Percentiles rank a stretch among this genome's conserved stretches.
These are phyloP conservation scores for Penicillium sp. DNA, from an alignment of 2,329 filamentous ascomycete species.

Conservation along the genomic window DNA sequence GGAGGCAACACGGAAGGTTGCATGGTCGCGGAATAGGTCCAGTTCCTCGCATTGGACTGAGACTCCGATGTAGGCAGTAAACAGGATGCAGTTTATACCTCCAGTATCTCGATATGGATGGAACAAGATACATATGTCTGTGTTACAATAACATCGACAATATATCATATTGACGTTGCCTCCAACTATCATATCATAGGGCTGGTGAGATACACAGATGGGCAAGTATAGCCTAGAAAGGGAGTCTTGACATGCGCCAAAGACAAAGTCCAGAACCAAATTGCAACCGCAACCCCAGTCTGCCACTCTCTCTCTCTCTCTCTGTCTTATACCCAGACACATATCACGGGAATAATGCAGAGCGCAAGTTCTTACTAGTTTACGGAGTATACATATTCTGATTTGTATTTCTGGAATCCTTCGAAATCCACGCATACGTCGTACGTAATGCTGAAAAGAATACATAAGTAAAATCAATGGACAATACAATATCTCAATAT, in stretches of 20 bases:
- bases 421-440: background rate
- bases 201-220: background rate
- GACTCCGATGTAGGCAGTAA: background rate
- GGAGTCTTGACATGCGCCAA: slow-evolving; percentile 1
- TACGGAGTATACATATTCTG: background rate
- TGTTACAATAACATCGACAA: background rate
- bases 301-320: background rate
- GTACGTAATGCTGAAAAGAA: background rate
- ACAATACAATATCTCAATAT: background rate
- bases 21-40: background rate
- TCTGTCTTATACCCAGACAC: background rate
- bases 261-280: background rate
- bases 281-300: slow-evolving; percentile 4
- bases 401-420: background rate
- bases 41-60: background rate
- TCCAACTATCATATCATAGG: background rate
- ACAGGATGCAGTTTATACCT: background rate
- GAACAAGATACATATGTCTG: background rate
- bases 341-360: background rate
- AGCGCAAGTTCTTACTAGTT: background rate
- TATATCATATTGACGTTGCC: background rate
- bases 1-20: slow-evolving; percentile 7
- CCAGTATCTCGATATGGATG: background rate
- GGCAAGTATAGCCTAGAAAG: background rate
- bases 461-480: background rate